Evolutionary conservation across 139 green algal species (phyloP).

Genomic region (Raphidocelis subcapitata): DNA sequence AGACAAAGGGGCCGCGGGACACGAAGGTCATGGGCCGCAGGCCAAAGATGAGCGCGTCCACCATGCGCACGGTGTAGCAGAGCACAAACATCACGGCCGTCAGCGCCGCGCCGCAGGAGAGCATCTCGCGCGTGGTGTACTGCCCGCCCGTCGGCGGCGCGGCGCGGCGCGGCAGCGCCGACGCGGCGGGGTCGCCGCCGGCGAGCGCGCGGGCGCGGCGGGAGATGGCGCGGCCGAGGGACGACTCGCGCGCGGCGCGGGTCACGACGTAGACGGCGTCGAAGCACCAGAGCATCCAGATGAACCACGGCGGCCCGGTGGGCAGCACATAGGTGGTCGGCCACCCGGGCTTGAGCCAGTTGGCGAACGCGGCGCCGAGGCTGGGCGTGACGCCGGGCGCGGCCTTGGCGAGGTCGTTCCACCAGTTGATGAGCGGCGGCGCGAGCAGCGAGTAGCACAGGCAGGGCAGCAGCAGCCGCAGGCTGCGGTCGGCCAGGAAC

Average conservation of each 20-base stretch:
- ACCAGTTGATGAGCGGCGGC: constrained; percentile 15
- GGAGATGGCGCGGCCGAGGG: background rate
- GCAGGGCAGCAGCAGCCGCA: constrained; percentile 18
- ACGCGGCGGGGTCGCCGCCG: no score
- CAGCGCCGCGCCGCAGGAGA: background rate
- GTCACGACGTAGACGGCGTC: constrained; percentile 25
- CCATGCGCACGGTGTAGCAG: constrained; percentile 3
- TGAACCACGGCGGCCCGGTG: constrained; percentile 19
- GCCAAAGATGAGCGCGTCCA: constrained; percentile 1
- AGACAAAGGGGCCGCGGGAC: constrained; percentile 1
- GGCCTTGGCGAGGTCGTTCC: background rate
- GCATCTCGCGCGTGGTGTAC: constrained; percentile 6
- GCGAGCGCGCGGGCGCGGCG: no score
- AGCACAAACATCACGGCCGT: background rate
- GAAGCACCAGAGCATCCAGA: constrained; percentile 34
- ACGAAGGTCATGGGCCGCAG: constrained; percentile 1
- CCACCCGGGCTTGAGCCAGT: constrained; percentile 11
- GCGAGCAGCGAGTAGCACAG: constrained; percentile 12
- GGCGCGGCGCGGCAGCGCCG: background rate
- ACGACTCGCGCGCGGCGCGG: no score
- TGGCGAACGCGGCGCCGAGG: background rate
- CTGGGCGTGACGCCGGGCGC: background rate
- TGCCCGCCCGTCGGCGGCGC: background rate
- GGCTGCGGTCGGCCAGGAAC: constrained; percentile 17
- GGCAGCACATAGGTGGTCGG: constrained; percentile 18